These are phyloP conservation scores for Achaetomiella virescens DNA, from an alignment of 495 filamentous ascomycete genomes.

Conservation along the genomic window DNA sequence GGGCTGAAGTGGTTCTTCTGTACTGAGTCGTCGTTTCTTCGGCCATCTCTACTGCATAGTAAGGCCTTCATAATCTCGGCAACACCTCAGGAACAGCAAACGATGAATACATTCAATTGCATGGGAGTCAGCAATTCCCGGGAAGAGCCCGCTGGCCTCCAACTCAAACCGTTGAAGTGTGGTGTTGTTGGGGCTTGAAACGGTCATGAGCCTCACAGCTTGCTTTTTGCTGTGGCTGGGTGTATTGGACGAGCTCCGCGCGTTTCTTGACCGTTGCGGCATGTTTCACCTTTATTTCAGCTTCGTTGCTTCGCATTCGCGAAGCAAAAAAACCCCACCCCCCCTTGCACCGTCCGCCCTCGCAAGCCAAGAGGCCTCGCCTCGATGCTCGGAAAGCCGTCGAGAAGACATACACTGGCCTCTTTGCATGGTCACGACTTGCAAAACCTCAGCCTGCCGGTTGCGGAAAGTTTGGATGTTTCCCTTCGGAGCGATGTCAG, in stretches of 20 bases:
- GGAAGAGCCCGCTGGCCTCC: too few relatives aligned
- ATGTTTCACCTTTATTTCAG: slow-evolving; percentile 19
- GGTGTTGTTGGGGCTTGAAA: slow-evolving; percentile 2
- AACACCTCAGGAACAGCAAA: too few relatives aligned
- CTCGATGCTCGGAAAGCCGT: not conserved
- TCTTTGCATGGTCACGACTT: not conserved
- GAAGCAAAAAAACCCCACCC: not conserved
- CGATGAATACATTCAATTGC: too few relatives aligned
- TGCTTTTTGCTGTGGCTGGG: not conserved
- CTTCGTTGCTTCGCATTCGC: not conserved
- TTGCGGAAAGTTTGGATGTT: not conserved
- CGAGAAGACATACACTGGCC: not conserved
- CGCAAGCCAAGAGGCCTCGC: not conserved
- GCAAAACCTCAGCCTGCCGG: not conserved
- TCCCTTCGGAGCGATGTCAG: not conserved
- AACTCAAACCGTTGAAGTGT: not conserved
- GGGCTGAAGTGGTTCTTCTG: too few relatives aligned
- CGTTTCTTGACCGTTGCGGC: slow-evolving; percentile 18
- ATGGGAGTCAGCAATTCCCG: too few relatives aligned
- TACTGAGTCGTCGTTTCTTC: too few relatives aligned
- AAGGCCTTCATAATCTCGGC: too few relatives aligned
- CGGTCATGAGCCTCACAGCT: slow-evolving; percentile 3
- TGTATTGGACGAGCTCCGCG: slow-evolving; percentile 5
- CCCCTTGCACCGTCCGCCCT: not conserved
- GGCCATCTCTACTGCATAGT: too few relatives aligned